Base-by-base conservation (phyloP, 1,139 yeast species). In the Pichia sp. region DNA sequence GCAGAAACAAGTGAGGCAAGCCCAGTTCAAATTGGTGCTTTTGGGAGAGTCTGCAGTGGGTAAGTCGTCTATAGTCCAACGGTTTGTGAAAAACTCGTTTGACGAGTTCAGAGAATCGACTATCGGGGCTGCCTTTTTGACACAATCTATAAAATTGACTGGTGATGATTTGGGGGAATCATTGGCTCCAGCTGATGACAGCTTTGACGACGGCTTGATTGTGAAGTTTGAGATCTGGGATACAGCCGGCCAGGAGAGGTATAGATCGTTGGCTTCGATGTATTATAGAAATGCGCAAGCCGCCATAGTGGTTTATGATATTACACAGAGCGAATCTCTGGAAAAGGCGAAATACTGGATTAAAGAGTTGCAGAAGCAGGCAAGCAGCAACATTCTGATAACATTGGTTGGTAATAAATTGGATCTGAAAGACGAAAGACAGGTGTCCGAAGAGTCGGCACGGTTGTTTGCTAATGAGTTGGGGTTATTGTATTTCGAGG, bases 21-120 rank as follows among this genome's bases (percentile, higher is more conserved):
- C 80, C 29, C 91, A 85, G 71, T 85, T 92, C 69, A 93, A 93
- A 71, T 78, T 93, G 55, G 99, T 55, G 16, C 46, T 57, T 9
- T 29, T 69, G 63, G 90, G 99, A 16, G 99, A 93, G 71, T 93
- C 97, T 2, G 97, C 99, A 1, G 99, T 93, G 46, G 99, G 99
- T 53, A 93, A 93, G 69, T 79, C 84, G 6, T 91, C 97, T 2
- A 83, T 93, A 31, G 99, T 93, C 30, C 87, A 91, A 65, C 78
- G 99, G 63, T 95, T 93, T 69, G 98, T 93, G 27, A 89, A 92
- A 68, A 95, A 92, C 69, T 88, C 95, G 34, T 95, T 93, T 70
- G 97, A 92, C 65, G 97, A 91, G 67, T 81, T 87, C 73, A 80
- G 97, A 64, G 98, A 93, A 71, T 88, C 96, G 29, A 93, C 98